phyloP scores from a whole-genome alignment of 2,329 filamentous ascomycete genomes.

The Mariannaea elegans region DNA sequence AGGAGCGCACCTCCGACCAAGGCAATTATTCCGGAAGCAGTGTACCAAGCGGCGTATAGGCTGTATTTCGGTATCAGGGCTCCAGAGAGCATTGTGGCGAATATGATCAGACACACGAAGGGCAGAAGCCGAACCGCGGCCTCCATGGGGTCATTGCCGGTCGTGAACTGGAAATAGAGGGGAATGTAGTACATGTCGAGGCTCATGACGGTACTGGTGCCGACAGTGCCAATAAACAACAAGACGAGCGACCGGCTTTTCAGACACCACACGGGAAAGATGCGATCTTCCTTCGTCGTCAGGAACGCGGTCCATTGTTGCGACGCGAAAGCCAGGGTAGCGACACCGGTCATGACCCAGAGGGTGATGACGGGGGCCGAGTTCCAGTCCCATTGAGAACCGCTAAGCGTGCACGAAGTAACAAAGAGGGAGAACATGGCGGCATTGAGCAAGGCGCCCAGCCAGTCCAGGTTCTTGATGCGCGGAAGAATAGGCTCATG shows the following conservation, averaged over 20 bases:
- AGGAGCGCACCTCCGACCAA: conserved; percentile 37
- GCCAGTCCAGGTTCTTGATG: conserved; percentile 41
- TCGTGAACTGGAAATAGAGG: conserved; percentile 1
- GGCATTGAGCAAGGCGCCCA: conserved; percentile 42
- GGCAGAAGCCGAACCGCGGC: conserved; percentile 1
- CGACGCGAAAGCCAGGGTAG: conserved; percentile 53
- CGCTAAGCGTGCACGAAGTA: conserved; percentile 60
- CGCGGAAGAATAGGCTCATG: conserved; percentile 22
- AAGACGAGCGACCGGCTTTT: conserved; percentile 49
- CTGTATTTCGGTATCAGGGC: conserved; percentile 47
- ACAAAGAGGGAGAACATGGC: conserved; percentile 50
- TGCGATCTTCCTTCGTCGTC: conserved; percentile 49
- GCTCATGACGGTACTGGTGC: conserved; percentile 47
- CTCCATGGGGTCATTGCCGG: background rate
- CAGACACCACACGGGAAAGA: conserved; percentile 15
- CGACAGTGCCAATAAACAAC: conserved; percentile 51
- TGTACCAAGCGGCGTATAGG: conserved; percentile 48
- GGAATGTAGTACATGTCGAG: conserved; percentile 54
- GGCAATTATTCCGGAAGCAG: conserved; percentile 40
- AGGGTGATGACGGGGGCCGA: conserved; percentile 54
- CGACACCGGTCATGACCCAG: conserved; percentile 57
- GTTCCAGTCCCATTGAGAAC: conserved; percentile 58
- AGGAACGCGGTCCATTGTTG: conserved; percentile 57
- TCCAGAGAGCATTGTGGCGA: conserved; percentile 48
- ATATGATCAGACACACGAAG: conserved; percentile 43